phyloP scores from a whole-genome alignment of 352 stramenopile genomes.

The Globisporangium spiculum region DNA sequence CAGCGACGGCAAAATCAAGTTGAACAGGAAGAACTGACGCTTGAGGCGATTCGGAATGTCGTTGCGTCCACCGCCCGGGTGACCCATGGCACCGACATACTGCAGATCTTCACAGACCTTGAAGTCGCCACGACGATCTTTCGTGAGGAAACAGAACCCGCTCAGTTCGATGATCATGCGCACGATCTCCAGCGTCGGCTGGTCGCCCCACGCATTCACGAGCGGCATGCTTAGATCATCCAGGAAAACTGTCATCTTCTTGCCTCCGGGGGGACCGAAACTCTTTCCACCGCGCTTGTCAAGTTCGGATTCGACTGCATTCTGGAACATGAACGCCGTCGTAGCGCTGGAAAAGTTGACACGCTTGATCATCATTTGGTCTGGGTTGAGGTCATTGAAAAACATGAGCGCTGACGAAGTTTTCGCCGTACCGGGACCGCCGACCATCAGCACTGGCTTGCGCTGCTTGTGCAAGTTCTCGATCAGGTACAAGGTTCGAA shows the following conservation, averaged over 20 bases:
- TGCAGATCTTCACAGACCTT: constrained; percentile 98
- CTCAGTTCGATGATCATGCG: constrained; percentile 96
- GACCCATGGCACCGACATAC: constrained; percentile 97
- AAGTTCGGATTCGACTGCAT: constrained; percentile 96
- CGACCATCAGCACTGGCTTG: constrained; percentile 94
- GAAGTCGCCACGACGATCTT: constrained; percentile 98
- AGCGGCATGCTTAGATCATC: constrained; percentile 97
- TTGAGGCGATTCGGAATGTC: constrained; percentile 99
- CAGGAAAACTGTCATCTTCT: constrained; percentile 99
- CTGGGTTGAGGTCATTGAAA: constrained; percentile 93
- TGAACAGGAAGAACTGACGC: constrained; percentile 99
- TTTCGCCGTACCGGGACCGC: constrained; percentile 96
- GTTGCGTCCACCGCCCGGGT: constrained; percentile 96
- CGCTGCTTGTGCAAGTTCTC: constrained; percentile 93
- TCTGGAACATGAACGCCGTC: constrained; percentile 98
- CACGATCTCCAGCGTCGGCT: constrained; percentile 97
- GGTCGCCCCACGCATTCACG: constrained; percentile 98
- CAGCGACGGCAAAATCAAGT: constrained; percentile 95
- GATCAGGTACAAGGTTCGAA: constrained; percentile 92
- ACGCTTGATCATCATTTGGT: constrained; percentile 95
- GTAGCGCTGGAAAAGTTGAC: constrained; percentile 99
- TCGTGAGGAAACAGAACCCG: constrained; percentile 98
- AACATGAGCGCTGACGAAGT: constrained; percentile 98
- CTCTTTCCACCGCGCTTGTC: constrained; percentile 98
- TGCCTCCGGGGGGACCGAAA: constrained; percentile 96